Evolutionary conservation across 1,284 basidiomycete species (phyloP).

Genomic region (Mycosarcoma maydis): DNA sequence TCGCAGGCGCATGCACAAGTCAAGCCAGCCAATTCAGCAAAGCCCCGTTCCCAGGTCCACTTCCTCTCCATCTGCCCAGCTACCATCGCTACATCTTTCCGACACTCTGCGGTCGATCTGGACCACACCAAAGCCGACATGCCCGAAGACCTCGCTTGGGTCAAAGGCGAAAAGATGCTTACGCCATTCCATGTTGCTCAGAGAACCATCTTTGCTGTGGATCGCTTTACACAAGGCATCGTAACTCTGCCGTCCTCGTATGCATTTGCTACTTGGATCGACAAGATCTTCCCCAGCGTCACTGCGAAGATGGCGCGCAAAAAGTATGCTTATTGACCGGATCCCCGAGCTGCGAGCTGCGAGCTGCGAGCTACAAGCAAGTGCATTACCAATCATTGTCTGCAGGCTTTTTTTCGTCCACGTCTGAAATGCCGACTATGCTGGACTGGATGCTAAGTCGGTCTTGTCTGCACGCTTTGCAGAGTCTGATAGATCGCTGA

Average conservation of each 20-base stretch:
- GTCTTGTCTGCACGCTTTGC: constrained; percentile 6
- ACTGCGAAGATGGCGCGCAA: constrained; percentile 26
- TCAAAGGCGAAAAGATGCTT: constrained; percentile 50
- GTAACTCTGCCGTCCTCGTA: constrained; percentile 48
- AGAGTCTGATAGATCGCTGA: constrained; percentile 40
- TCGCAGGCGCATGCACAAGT: constrained; percentile 66
- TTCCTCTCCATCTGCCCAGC: constrained; percentile 62
- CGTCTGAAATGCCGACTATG: constrained; percentile 26
- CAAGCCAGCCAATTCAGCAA: not conserved
- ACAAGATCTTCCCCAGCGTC: constrained; percentile 35
- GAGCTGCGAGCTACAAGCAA: too few relatives aligned
- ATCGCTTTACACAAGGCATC: constrained; percentile 39
- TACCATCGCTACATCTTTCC: constrained; percentile 61
- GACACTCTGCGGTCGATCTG: constrained; percentile 56
- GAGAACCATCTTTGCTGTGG: constrained; percentile 48
- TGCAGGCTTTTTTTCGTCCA: constrained; percentile 21
- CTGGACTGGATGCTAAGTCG: constrained; percentile 16
- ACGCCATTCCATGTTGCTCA: constrained; percentile 39
- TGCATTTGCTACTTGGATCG: constrained; percentile 35
- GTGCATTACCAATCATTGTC: constrained; percentile 13
- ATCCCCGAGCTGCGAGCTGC: too few relatives aligned
- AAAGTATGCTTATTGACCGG: constrained; percentile 49
- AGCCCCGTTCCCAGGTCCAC: constrained; percentile 39
- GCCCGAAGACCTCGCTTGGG: constrained; percentile 44
- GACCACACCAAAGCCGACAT: constrained; percentile 12